Evolutionary conservation across 1,284 basidiomycete species (phyloP), one percentile per base, ranked within the genome.

Genomic region (Moesziomyces parantarcticus): DNA sequence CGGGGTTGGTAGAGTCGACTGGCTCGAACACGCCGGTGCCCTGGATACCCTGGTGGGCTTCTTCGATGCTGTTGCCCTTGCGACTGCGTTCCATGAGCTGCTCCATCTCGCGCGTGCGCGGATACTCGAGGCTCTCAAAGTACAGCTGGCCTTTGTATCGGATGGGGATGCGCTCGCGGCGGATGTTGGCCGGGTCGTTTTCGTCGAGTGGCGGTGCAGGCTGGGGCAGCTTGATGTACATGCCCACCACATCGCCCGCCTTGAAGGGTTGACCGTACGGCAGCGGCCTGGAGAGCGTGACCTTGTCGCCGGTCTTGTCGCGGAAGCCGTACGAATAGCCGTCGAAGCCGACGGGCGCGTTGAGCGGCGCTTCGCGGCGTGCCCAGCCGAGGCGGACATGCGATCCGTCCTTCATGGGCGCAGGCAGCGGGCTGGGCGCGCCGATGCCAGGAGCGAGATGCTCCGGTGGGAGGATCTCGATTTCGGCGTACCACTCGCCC

Each of bases 91-190:
- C 86, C 67, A 86, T 86, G 22, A 88, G 79, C 41, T 82, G 87
- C 25, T 89, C 88, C 97, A 99, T 99, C 86, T 99, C 97, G 83
- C 95, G 96, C n/a, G 88, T 89, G 59, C 90, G 89, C 1, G 90
- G 86, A 83, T 97, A 98, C 84, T 99, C 96, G 73, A 94, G 87
- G 69, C 90, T 91, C 85, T 99, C 97, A 83, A 97, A 98, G 83
- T 97, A 96, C 68, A 93, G 90, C 84, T 96, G 93, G n/a, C 92
- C 92, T 84, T 95, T 95, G 86, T 94, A 93, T 59, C 93, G 91
- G 81, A 99, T 96, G 2, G 95, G 89, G 56, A 83, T 67, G 3
- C 79, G 73, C 22, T 83, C 82, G 22, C 80, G 56, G n/a, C 62
- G 64, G 54, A 83, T 77, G 50, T 80, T 72, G 13, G 58, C 51